Evolutionary conservation across 1,284 basidiomycete genomes (phyloP), one percentile per base, ranked within the genome.

Genomic region (Meripilus lineatus): DNA sequence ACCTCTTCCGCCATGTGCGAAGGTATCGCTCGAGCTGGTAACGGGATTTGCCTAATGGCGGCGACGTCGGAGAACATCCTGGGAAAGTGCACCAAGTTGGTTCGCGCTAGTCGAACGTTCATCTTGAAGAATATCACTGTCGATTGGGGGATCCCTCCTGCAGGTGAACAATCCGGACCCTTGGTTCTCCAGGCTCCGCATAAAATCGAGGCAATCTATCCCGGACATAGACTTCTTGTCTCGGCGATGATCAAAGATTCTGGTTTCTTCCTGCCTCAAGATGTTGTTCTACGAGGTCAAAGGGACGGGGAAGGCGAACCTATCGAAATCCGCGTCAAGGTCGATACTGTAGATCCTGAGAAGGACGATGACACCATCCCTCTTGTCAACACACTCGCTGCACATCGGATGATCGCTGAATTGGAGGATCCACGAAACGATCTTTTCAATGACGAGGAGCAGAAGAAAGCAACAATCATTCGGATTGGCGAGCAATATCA

Each of bases 1-100:
- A 69, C 74, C 7, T 80, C 79, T 5, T 73, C 65, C 7, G 71
- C 64, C 0, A 62, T 74, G 50, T 79, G 76, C 50, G 66, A 73
- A 50, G 58, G 65, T 3, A 72, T 81, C 15, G 77, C 79, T 1
- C 53, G 61, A 11, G 64, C 63, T 1, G 79, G 79, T 2, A 67
- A 72, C 15, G 79, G 79, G 4, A 61, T 66, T 14, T 71, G 56
- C 45, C 55, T 77, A 1, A 70, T 72, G 48, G 74, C 79, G 1
- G 52, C 63, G 7, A 52, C 63, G 4, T 56, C 66, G 5, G 74
- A 74, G 45, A 64, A 64, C 21, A 77, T 81, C 20, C 47, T 65
- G 5, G 65, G 53, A 2, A 76, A 75, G 50, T 78, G 77, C 42
- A 65, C 71, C 3, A 62, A 58, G 11, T 64, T 81, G 6, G 58